These are phyloP conservation scores for Mycena haematopus DNA, from an alignment of 768 basidiomycete genomes.

Conservation along the genomic window DNA sequence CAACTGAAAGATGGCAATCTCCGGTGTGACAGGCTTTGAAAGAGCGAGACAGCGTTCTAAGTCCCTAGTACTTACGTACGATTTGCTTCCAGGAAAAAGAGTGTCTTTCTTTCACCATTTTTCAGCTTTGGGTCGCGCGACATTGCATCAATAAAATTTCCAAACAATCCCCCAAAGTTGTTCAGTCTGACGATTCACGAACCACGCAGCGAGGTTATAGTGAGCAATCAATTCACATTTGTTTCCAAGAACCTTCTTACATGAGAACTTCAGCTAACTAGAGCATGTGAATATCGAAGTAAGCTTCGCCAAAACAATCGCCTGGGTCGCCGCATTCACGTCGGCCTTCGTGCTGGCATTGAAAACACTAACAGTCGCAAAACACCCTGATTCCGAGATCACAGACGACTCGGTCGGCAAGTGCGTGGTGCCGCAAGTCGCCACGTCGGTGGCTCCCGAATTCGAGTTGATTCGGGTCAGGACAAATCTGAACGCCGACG, in stretches of 20 bases:
- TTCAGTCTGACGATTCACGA: too few species aligned
- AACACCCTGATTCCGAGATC: constrained; percentile 41
- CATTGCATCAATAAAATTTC: too few species aligned
- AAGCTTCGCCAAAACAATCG: constrained; percentile 44
- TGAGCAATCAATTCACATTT: too few species aligned
- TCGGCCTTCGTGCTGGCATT: constrained; percentile 51
- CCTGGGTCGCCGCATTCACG: constrained; percentile 47
- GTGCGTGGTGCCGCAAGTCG: constrained; percentile 49
- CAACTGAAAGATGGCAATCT: too few species aligned
- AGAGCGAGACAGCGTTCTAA: too few species aligned
- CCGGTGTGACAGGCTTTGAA: too few species aligned
- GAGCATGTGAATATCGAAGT: constrained; percentile 40
- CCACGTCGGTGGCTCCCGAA: constrained; percentile 45
- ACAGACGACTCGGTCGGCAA: constrained; percentile 52
- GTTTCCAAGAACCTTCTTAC: background rate
- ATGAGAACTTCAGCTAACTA: constrained; percentile 10
- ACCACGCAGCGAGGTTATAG: too few species aligned
- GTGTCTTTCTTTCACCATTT: too few species aligned
- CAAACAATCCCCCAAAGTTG: too few species aligned
- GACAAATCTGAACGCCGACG: constrained; percentile 48
- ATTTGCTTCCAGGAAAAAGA: too few species aligned
- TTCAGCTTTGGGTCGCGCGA: too few species aligned
- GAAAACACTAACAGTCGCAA: constrained; percentile 54
- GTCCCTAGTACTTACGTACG: too few species aligned
- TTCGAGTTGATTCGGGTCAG: constrained; percentile 47